Conservation (phyloP, 2,329 filamentous ascomycete genomes). For the Pseudogymnoascus sp. region DNA sequence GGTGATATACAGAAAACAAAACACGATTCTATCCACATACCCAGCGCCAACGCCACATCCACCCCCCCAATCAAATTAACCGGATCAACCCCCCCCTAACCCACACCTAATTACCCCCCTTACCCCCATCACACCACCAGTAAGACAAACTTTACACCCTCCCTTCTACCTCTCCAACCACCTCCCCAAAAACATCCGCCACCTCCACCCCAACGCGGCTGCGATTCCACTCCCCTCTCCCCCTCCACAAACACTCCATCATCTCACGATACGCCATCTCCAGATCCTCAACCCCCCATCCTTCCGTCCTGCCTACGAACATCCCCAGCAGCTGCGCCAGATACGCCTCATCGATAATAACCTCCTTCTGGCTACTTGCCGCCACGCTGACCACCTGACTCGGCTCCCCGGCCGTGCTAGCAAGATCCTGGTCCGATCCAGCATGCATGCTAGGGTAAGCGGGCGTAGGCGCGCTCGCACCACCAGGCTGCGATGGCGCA, state of each 20-base stretch:
- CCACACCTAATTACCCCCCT: neutral
- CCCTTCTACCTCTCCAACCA: conserved; percentile 47
- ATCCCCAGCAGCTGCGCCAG: conserved; percentile 19
- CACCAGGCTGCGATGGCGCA: neutral
- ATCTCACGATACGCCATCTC: conserved; percentile 86
- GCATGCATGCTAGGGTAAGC: conserved; percentile 18
- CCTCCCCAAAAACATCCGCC: conserved; percentile 65
- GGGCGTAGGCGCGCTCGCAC: conserved; percentile 16
- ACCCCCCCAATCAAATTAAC: neutral
- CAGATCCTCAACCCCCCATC: conserved; percentile 70
- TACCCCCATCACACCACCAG: neutral
- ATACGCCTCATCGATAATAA: conserved; percentile 36
- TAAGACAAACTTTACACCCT: neutral
- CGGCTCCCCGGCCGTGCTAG: neutral
- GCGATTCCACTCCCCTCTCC: conserved; percentile 75
- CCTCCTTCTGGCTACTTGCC: conserved; percentile 21
- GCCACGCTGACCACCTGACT: neutral
- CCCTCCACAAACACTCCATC: conserved; percentile 84
- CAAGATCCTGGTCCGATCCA: neutral
- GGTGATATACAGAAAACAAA: conserved; percentile 7
- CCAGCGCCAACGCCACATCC: neutral
- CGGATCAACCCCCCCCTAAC: neutral
- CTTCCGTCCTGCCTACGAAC: conserved; percentile 24
- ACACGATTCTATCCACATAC: conserved; percentile 5
- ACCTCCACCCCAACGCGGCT: conserved; percentile 61